Evolutionary conservation across 129 eudicot genomes (phyloP).

Genomic region (Flaveria robusta): DNA sequence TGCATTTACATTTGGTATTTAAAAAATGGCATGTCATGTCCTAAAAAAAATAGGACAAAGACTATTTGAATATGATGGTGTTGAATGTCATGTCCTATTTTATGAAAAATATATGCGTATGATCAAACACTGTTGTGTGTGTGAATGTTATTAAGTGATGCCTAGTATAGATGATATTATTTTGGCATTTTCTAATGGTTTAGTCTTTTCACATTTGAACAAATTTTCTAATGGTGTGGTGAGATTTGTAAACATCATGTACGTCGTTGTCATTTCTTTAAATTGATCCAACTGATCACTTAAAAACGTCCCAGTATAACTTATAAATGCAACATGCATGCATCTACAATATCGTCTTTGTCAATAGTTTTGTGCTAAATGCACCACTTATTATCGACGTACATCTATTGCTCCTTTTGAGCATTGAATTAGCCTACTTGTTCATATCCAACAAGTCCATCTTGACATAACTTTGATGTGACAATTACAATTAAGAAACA

Average conservation of each 20-base stretch:
- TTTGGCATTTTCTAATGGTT: conserved; percentile 18
- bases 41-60: not conserved
- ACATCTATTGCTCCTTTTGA: not conserved
- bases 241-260: not conserved
- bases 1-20: no score
- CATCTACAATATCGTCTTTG: not conserved
- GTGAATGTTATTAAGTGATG: not conserved
- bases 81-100: conserved; percentile 7
- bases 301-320: not conserved
- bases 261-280: not conserved
- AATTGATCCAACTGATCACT: not conserved
- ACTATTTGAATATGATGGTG: not conserved
- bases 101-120: not conserved
- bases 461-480: conserved; percentile 22
- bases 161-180: not conserved
- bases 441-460: conserved; percentile 16
- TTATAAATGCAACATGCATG: not conserved
- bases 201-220: not conserved
- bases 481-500: conserved; percentile 21
- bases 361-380: not conserved
- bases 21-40: no score
- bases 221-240: not conserved
- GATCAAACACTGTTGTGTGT: conserved; percentile 3
- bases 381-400: not conserved
- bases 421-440: conserved; percentile 1